A percentile compares a stretch with the other conserved stretches of the same genome.
phyloP scores from a whole-genome alignment of 1,284 basidiomycete genomes.

The Fomitopsis schrenkii region DNA sequence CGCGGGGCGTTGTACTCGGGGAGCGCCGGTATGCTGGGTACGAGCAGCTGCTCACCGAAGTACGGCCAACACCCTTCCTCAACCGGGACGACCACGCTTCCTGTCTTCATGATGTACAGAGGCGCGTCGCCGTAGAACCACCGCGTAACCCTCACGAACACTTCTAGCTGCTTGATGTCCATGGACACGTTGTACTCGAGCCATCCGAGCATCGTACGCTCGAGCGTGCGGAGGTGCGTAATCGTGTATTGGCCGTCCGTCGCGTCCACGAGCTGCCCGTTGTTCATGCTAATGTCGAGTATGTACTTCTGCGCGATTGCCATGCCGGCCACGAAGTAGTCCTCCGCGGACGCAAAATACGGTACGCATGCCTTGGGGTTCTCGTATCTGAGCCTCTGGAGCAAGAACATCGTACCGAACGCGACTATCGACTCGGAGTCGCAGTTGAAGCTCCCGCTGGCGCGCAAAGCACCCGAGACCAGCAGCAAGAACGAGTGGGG shows the following conservation, averaged over 20 bases:
- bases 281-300: neutral
- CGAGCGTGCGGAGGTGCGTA: neutral
- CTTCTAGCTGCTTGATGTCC: neutral
- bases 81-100: neutral
- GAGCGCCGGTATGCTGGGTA: neutral
- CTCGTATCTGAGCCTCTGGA: neutral
- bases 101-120: neutral
- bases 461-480: neutral
- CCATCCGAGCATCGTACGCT: neutral
- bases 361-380: neutral
- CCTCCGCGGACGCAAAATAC: neutral
- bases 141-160: neutral
- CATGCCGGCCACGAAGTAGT: neutral
- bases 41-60: neutral
- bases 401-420: neutral
- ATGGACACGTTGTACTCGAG: neutral
- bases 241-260: neutral
- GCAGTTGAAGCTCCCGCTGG: neutral
- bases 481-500: neutral
- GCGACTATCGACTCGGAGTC: neutral
- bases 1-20: too few species aligned
- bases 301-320: neutral
- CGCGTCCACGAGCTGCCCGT: neutral
- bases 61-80: neutral
- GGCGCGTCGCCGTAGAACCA: neutral